Evolutionary conservation across 129 eudicot species (phyloP).

Genomic region (Deinandra increscens): DNA sequence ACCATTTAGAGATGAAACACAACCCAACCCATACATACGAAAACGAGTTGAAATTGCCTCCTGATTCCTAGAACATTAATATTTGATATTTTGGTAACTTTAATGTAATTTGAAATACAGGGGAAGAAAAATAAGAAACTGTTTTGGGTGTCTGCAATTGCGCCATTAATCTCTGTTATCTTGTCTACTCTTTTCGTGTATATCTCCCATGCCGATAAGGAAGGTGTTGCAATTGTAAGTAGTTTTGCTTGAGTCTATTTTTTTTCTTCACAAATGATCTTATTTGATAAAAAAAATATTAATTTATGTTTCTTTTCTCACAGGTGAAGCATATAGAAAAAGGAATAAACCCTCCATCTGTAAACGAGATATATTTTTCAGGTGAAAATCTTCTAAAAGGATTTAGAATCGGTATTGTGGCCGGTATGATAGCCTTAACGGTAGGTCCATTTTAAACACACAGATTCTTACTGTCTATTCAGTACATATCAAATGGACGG

Average conservation of each 20-base stretch:
- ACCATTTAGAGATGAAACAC: background rate
- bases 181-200: too few relatives aligned
- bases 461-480: background rate
- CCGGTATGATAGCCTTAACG: constrained; percentile 76
- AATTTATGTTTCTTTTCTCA: too few relatives aligned
- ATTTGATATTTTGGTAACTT: background rate
- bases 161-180: too few relatives aligned
- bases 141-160: too few relatives aligned
- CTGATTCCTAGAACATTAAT: background rate
- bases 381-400: too few relatives aligned
- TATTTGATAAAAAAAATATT: background rate
- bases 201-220: too few relatives aligned
- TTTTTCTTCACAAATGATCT: background rate
- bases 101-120: too few relatives aligned
- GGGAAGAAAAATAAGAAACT: too few relatives aligned
- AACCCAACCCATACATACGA: background rate
- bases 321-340: too few relatives aligned
- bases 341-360: too few relatives aligned
- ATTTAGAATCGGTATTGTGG: constrained; percentile 52
- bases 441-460: constrained; percentile 34
- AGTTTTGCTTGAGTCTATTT: background rate
- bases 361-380: too few relatives aligned
- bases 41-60: background rate
- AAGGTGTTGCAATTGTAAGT: too few relatives aligned
- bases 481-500: background rate